phyloP scores from a whole-genome alignment of 148 eudicot genomes.

The Camellia japonica region DNA sequence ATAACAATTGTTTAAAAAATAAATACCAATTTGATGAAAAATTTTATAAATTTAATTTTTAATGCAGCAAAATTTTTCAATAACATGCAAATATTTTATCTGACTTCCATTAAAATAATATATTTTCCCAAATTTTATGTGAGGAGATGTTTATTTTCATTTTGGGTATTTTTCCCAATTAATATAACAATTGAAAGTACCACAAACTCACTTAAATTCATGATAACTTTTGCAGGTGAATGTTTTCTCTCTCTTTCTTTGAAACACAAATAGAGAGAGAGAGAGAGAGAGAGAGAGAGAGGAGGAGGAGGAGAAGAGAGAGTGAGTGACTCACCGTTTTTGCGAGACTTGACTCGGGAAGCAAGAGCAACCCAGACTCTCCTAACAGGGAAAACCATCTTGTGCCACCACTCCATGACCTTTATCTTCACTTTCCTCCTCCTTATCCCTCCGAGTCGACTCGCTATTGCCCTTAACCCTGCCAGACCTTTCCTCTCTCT shows the following conservation, averaged over 20 bases:
- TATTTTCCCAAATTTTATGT: no score
- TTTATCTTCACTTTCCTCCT: constrained; percentile 27
- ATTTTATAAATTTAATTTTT: no score
- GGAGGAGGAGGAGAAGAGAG: background rate
- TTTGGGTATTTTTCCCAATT: background rate
- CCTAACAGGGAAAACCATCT: constrained; percentile 37
- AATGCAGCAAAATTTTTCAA: no score
- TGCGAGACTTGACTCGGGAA: constrained; percentile 30
- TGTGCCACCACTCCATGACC: constrained; percentile 39
- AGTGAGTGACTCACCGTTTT: constrained; percentile 30
- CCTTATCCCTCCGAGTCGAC: constrained; percentile 25
- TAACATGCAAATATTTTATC: no score
- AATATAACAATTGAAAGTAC: background rate
- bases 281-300: background rate
- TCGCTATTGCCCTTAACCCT: constrained; percentile 22
- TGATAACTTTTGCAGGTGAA: background rate
- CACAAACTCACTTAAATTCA: no score
- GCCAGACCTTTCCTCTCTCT: constrained; percentile 27
- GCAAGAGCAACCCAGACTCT: constrained; percentile 29
- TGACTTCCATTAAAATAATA: no score
- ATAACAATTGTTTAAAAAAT: no score
- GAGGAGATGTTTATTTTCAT: background rate
- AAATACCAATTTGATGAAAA: no score
- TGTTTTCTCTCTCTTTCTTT: background rate
- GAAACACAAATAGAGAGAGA: background rate